Base-by-base conservation (phyloP, 768 basidiomycete species). In the Lepiota subincarnata region DNA sequence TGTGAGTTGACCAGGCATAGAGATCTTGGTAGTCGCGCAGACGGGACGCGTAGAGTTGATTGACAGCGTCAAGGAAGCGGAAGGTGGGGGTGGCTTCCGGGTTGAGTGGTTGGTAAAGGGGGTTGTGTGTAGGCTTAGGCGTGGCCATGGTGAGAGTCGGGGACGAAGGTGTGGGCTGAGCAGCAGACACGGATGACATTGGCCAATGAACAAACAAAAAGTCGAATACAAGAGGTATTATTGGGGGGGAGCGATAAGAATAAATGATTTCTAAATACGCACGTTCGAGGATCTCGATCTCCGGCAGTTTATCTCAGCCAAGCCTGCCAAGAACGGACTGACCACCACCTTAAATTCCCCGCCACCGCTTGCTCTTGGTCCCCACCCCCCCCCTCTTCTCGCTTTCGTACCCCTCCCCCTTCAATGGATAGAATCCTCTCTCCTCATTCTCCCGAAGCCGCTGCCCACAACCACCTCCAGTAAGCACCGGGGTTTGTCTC, bases 371-470 rank as follows among this genome's bases (percentile, higher is more conserved):
- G 13, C 39, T 56, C 58, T 45, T 40, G 35, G 34, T 36, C 39
- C 50, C 41, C 52, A 60, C 46, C 49, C 55, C 48, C 46, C 49
- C 55, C 48, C 40, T 50, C 55, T 47, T 41, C 22, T 38, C 34
- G 50, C 44, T 50, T 43, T 39, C 22, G 52, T 24, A n/a, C 24
- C 24, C 52, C 44, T 55, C 55, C 53, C 38, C n/a, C n/a, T n/a
- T n/a, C 57, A 57, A 87, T 90, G 81, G 85, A 87, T 60, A 81
- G 81, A 62, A 84, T 87, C 68, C 77, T 88, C 48, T 81, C 85
- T 6, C 87, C 89, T 19, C 75, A 87, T 54, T 81, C 86, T 18
- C 83, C 82, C 54, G 89, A 92, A 69, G 87, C 88, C 45, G 64
- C 77, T 52, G 88, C 89, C 19, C 80, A 90, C 69, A 74, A 64